Conservation (phyloP, 495 filamentous ascomycete genomes). For the Podospora didyma region DNA sequence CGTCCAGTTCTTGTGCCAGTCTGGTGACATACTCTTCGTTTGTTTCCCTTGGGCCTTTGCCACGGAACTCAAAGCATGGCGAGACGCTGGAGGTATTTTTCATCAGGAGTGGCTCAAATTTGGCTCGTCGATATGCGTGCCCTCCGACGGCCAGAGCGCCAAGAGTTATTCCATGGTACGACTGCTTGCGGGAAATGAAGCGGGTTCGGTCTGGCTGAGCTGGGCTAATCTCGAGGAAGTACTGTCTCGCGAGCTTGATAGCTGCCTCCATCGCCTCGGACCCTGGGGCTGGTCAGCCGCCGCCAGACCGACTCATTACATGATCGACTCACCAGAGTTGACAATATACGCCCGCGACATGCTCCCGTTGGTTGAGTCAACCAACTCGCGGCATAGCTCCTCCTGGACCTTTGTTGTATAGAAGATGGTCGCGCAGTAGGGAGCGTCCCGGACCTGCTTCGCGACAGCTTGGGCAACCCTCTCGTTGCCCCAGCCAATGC, state of each 20-base stretch:
- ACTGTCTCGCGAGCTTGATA: conserved; percentile 66
- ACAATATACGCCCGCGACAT: conserved; percentile 47
- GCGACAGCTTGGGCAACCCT: conserved; percentile 41
- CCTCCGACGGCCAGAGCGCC: conserved; percentile 62
- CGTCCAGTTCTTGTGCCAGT: conserved; percentile 62
- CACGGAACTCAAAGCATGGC: conserved; percentile 54
- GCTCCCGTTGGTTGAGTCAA: conserved; percentile 40
- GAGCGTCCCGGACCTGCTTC: conserved; percentile 33
- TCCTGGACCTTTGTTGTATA: conserved; percentile 40
- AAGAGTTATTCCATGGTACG: conserved; percentile 75
- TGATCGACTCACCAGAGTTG: conserved; percentile 54
- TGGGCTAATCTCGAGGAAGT: conserved; percentile 50
- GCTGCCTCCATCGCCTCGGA: conserved; percentile 38
- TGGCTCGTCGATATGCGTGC: conserved; percentile 57
- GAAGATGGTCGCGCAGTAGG: conserved; percentile 44
- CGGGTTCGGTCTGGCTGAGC: conserved; percentile 36
- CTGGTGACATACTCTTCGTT: conserved; percentile 47
- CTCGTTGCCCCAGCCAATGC: conserved; percentile 45
- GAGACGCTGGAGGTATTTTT: conserved; percentile 60
- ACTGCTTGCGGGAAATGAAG: conserved; percentile 65
- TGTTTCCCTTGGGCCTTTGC: conserved; percentile 27
- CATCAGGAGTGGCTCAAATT: conserved; percentile 63
- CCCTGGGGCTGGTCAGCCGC: conserved; percentile 17
- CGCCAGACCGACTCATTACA: conserved; percentile 23
- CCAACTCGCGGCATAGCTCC: conserved; percentile 37